A percentile compares a stretch with the other conserved stretches of the same genome.
Conservation (phyloP, 2,329 filamentous ascomycete genomes). For the Pestalotiopsis sp. region DNA sequence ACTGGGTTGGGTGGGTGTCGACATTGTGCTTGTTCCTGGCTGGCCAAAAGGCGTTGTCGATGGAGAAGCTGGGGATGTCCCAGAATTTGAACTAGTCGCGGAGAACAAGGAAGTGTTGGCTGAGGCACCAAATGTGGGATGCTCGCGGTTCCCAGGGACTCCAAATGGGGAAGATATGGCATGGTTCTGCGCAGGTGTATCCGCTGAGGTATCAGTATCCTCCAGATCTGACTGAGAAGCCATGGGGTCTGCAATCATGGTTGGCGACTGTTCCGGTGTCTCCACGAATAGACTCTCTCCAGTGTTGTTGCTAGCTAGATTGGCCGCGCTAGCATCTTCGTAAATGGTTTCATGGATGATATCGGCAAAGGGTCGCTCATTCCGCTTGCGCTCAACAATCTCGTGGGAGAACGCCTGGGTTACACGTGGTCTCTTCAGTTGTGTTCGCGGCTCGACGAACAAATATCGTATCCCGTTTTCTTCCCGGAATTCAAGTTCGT, state of each 20-base stretch:
- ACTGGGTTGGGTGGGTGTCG: neutral
- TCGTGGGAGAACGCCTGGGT: conserved; percentile 57
- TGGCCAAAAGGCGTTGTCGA: neutral
- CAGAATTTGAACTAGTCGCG: neutral
- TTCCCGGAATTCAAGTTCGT: conserved; percentile 54
- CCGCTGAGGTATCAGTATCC: conserved; percentile 12
- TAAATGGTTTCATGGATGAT: conserved; percentile 60
- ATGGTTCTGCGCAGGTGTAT: neutral
- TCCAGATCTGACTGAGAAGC: conserved; percentile 17
- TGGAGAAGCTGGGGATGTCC: neutral
- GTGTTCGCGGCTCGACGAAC: conserved; percentile 44
- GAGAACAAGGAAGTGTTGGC: conserved; percentile 10
- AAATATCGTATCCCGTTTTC: conserved; percentile 42
- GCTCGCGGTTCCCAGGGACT: neutral
- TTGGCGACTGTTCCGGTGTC: conserved; percentile 16
- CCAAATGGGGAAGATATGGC: neutral
- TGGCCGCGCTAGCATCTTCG: conserved; percentile 26
- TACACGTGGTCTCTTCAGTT: conserved; percentile 51
- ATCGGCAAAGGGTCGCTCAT: conserved; percentile 50
- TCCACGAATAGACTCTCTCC: conserved; percentile 31
- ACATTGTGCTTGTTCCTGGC: neutral
- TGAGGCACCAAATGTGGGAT: neutral
- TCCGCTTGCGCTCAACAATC: conserved; percentile 64
- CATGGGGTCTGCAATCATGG: conserved; percentile 2
- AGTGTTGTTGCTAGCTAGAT: conserved; percentile 6